Percentiles rank a stretch among this genome's conserved stretches.
Evolutionary conservation across 805 yeast species (phyloP).

Genomic region (Candida corydali): DNA sequence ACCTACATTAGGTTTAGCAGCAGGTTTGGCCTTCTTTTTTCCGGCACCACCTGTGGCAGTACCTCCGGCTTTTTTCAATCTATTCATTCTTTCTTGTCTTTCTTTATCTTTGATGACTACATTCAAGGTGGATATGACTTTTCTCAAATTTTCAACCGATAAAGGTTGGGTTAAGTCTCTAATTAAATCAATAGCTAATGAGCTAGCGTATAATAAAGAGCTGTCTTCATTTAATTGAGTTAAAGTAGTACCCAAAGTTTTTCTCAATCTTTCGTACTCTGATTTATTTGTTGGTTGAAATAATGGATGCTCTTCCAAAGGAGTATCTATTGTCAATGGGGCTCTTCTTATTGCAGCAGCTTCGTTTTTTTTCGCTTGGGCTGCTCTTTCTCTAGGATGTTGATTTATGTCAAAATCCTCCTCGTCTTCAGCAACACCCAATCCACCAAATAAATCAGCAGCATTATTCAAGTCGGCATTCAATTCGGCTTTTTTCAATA

Average conservation of each 20-base stretch:
- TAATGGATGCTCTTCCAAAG: slow-evolving; percentile 71
- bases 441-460: slow-evolving; percentile 82
- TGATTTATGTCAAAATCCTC: slow-evolving; percentile 25
- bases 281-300: slow-evolving; percentile 77
- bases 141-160: slow-evolving; percentile 75
- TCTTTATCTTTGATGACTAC: slow-evolving; percentile 81
- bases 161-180: slow-evolving; percentile 83
- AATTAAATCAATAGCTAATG: slow-evolving; percentile 77
- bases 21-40: slow-evolving; percentile 86
- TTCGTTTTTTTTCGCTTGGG: slow-evolving; percentile 42
- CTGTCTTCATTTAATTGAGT: slow-evolving; percentile 49
- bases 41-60: slow-evolving; percentile 92
- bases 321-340: slow-evolving; percentile 54
- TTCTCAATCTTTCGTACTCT: slow-evolving; percentile 56
- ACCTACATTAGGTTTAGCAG: slow-evolving; percentile 57
- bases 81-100: slow-evolving; percentile 83
- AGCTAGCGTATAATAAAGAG: slow-evolving; percentile 63
- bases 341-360: slow-evolving; percentile 26
- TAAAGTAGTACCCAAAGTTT: slow-evolving; percentile 19
- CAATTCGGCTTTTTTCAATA: slow-evolving; percentile 75
- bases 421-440: slow-evolving; percentile 43
- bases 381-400: slow-evolving; percentile 51
- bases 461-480: slow-evolving; percentile 89
- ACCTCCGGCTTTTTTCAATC: slow-evolving; percentile 78
- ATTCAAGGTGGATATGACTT: slow-evolving; percentile 78